phyloP scores from a whole-genome alignment of 2,329 filamentous ascomycete genomes.

The Magnaporthiopsis incrustans region DNA sequence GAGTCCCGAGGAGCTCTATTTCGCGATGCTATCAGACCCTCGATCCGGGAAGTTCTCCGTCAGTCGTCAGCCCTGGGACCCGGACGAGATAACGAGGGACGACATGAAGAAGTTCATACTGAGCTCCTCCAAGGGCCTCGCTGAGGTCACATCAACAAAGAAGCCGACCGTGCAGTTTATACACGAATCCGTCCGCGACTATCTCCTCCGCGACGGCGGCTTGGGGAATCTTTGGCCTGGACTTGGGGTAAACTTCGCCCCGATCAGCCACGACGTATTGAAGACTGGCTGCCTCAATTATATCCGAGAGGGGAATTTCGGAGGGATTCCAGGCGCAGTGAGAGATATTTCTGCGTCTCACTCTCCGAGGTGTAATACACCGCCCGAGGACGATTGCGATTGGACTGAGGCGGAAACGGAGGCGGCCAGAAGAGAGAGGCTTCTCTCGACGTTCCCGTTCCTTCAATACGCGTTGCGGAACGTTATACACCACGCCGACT shows the following conservation, averaged over 20 bases:
- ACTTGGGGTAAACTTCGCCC: slow-evolving; percentile 20
- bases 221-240: slow-evolving; percentile 23
- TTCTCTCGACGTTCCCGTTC: slow-evolving; percentile 29
- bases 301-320: slow-evolving; percentile 15
- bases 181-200: slow-evolving; percentile 42
- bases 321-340: no score
- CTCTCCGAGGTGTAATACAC: no score
- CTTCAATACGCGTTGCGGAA: slow-evolving; percentile 35
- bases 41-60: no score
- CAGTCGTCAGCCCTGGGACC: slow-evolving; percentile 5
- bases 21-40: slow-evolving; percentile 4
- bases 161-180: slow-evolving; percentile 40
- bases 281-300: slow-evolving; percentile 35
- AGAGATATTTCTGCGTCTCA: no score
- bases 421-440: no score
- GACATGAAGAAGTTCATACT: slow-evolving; percentile 27
- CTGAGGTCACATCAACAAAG: slow-evolving; percentile 28
- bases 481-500: slow-evolving; percentile 32
- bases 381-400: no score
- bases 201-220: slow-evolving; percentile 27
- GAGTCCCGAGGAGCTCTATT: slow-evolving; percentile 33
- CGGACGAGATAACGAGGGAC: slow-evolving; percentile 11
- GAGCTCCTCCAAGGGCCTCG: slow-evolving; percentile 40
- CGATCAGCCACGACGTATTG: slow-evolving; percentile 31
- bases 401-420: no score